phyloP scores from a whole-genome alignment of 179 eudicot genomes.

The Dionaea muscipula region DNA sequence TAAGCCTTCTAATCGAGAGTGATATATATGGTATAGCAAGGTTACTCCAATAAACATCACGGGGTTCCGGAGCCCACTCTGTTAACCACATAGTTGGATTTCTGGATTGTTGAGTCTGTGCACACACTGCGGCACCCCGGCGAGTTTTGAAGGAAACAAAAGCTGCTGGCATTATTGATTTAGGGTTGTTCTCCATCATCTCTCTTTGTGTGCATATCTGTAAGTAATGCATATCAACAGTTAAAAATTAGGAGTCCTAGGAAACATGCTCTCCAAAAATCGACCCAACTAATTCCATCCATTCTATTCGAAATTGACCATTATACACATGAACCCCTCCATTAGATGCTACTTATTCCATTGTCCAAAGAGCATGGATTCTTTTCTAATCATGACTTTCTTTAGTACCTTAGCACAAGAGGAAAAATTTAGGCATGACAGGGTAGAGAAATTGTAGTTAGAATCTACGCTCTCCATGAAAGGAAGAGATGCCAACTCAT shows the following conservation, averaged over 20 bases:
- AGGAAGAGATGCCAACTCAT: too few species aligned
- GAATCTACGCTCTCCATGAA: too few species aligned
- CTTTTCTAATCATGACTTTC: slow-evolving; percentile 35
- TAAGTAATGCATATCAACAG: slow-evolving; percentile 1
- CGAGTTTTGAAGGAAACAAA: slow-evolving; percentile 82
- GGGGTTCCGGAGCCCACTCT: slow-evolving; percentile 88
- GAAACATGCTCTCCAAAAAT: background rate
- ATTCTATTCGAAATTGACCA: too few species aligned
- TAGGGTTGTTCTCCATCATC: slow-evolving; percentile 51
- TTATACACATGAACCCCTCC: too few species aligned
- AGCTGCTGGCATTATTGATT: slow-evolving; percentile 50
- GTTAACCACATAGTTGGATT: slow-evolving; percentile 77
- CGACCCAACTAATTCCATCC: background rate
- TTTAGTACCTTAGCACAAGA: too few species aligned
- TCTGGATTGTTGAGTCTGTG: slow-evolving; percentile 74
- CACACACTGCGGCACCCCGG: slow-evolving; percentile 90
- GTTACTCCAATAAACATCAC: slow-evolving; percentile 76
- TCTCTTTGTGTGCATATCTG: slow-evolving; percentile 74
- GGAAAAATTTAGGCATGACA: too few species aligned
- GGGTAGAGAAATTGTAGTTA: too few species aligned
- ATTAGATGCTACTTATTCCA: too few species aligned
- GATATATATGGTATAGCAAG: slow-evolving; percentile 73
- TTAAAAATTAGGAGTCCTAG: background rate
- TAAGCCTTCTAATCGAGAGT: slow-evolving; percentile 54
- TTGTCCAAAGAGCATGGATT: too few species aligned